Base-by-base conservation (phyloP, 352 stramenopile genomes). In the Pythium biforme region DNA sequence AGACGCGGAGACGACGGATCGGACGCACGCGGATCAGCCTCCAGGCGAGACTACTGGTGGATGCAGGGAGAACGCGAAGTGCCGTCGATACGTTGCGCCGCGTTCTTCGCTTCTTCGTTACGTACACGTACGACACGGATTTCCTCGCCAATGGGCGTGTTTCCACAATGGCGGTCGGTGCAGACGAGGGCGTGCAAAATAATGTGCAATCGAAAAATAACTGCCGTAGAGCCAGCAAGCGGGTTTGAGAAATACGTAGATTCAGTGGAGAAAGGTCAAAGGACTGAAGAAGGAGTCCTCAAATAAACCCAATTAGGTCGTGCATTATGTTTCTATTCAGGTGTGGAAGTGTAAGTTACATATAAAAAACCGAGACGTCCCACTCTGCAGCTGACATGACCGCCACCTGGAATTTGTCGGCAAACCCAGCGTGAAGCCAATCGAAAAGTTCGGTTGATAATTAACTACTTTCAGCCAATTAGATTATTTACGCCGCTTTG, bases 361-460 rank as follows among this genome's bases (percentile, higher is more conserved):
- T 2, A n/a, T 43, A 43, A 20, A 43, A n/a, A 17, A 43, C 49
- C 29, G 20, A 27, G 15, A 17, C 39, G 49, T 56, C 49, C 49
- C 49, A 56, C 49, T 34, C n/a, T 56, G 31, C 29, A 56, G 37
- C 29, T 56, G 49, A 56, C 49, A 53, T 20, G 31, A 25, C 49
- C 29, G 31, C 49, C 49, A 56, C 29, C 49, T 56, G 49, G 22
- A 33, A 26, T 23, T 50, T 50, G n/a, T 26, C 15, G 7, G 19
- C 6, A n/a, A 45, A 56, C 49, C 53, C 53, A 60, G 15, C 23
- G n/a, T 60, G 39, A 60, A 48, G 53, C 41, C 41, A 51, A 40
- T 23, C 55, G 27, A 40, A 56, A 55, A 64, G 37, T 64, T 50
- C 45, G 22, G 47, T 25, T 5, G 19, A 6, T 4, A 5, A 19